Evolutionary conservation across 2,329 filamentous ascomycete species (phyloP), one percentile per base, ranked within the genome.

Genomic region (Colletotrichum sp.): DNA sequence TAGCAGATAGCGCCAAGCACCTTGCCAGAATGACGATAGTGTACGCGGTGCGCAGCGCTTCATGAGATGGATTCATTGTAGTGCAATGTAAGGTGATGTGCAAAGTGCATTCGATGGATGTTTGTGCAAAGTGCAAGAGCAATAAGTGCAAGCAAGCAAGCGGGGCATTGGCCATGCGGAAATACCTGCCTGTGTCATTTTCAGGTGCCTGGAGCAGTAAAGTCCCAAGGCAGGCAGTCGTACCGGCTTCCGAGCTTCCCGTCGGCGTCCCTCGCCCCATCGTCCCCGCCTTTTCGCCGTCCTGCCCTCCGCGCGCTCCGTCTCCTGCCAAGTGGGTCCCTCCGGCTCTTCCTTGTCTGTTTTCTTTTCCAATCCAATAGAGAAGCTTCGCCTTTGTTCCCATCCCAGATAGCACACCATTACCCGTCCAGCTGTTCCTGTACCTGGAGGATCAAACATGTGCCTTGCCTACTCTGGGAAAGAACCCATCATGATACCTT

Each of bases 281-380:
- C 44, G 24, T 66, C 66, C 30, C 63, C 66, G 32, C 63, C 21
- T 44, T 32, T n/a, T 44, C 52, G 66, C 55, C 66, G 30, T 72
- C n/a, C 70, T 66, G 63, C 68, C 49, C 36, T 71, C 67, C 67
- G 68, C 57, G 34, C 44, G 32, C 49, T 34, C 72, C 49, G 60
- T 75, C 68, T 34, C 49, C 30, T 28, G 18, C 65, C 21, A 66
- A 66, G 72, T 71, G 72, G 72, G 68, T 39, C 72, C 72, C 60
- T 60, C 49, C 24, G 49, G 28, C 21, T 15, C 36, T 15, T 36
- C 34, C 21, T 49, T 21, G 12, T 6, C 32, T 21, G n/a, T 30
- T 59, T 26, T 13, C n/a, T 68, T 10, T 21, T 39, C 9, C 24
- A 10, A 39, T 39, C 26, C 30, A 15, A 34, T 32, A 30, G 15